These are phyloP conservation scores for Aspergillus fructus DNA, from an alignment of 2,329 filamentous ascomycete species.

Conservation along the genomic window DNA sequence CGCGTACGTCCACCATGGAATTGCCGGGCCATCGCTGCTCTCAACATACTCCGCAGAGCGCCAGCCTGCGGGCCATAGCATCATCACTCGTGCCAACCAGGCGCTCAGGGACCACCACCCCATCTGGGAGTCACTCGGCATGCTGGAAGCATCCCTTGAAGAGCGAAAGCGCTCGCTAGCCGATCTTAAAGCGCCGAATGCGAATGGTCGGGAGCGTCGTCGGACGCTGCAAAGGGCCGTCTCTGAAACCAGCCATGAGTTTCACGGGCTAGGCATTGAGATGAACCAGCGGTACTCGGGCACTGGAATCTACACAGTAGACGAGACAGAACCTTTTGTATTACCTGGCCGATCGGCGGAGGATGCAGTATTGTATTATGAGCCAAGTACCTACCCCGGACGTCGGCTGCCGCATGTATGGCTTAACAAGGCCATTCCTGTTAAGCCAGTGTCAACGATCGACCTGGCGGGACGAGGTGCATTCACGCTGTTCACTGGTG, in stretches of 20 bases:
- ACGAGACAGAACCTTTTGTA: background rate
- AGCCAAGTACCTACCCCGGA: conserved; percentile 7
- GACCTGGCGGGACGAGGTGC: conserved; percentile 5
- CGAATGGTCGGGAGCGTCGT: background rate
- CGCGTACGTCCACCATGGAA: conserved; percentile 30
- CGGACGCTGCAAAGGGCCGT: background rate
- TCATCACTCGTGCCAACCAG: conserved; percentile 27
- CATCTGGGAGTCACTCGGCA: background rate
- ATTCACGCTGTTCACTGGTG: background rate
- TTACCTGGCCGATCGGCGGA: background rate
- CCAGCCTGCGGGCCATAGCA: conserved; percentile 31
- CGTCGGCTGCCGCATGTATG: conserved; percentile 9
- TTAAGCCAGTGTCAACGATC: background rate
- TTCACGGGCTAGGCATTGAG: background rate
- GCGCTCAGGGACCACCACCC: background rate
- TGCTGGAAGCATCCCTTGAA: too few species aligned
- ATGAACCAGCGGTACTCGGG: background rate
- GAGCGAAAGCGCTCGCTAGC: background rate
- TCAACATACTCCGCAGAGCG: conserved; percentile 43
- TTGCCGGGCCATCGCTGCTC: conserved; percentile 26
- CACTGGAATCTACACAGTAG: background rate
- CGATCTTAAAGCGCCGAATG: background rate
- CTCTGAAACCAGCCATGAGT: background rate
- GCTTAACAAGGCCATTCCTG: background rate
- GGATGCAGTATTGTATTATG: background rate